Evolutionary conservation across 208 protist genomes (phyloP).

Genomic region (Balamuthia mandrillaris): DNA sequence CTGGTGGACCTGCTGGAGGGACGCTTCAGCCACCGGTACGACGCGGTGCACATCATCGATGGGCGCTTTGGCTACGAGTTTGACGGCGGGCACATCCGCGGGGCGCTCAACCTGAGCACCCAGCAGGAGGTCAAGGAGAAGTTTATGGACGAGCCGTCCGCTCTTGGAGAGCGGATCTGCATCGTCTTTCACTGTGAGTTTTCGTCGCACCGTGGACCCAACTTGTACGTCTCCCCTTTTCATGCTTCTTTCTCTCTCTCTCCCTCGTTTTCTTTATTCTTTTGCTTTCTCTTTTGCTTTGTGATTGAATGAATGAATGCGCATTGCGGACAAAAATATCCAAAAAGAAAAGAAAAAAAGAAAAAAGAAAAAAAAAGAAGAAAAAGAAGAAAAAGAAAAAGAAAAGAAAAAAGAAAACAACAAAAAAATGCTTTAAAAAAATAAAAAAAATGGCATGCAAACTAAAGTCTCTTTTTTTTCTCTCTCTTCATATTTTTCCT

Average conservation of each 20-base stretch:
- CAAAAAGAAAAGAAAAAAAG: too few relatives aligned
- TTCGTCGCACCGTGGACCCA: slow-evolving; percentile 34
- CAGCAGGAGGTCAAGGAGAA: slow-evolving; percentile 8
- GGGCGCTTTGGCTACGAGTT: slow-evolving; percentile 56
- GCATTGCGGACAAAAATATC: too few relatives aligned
- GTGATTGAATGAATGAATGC: too few relatives aligned
- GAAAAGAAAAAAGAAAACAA: too few relatives aligned
- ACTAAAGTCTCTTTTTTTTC: too few relatives aligned
- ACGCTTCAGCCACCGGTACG: neutral
- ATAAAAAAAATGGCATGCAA: too few relatives aligned
- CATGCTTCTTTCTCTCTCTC: neutral
- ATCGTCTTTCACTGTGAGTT: slow-evolving; percentile 56
- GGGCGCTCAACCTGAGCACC: slow-evolving; percentile 33
- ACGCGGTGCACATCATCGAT: slow-evolving; percentile 36
- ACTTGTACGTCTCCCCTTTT: neutral
- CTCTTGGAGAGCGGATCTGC: neutral
- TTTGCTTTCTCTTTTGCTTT: neutral
- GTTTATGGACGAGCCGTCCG: neutral
- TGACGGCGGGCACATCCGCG: slow-evolving; percentile 50
- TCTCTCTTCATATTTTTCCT: too few relatives aligned
- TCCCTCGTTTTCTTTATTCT: neutral
- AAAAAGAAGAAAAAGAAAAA: too few relatives aligned
- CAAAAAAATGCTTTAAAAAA: too few relatives aligned
- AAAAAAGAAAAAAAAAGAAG: too few relatives aligned
- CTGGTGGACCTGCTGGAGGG: neutral